A percentile compares a stretch with the other conserved stretches of the same genome.
Conservation (phyloP, 2,329 filamentous ascomycete genomes). For the Colletotrichum melonis region DNA sequence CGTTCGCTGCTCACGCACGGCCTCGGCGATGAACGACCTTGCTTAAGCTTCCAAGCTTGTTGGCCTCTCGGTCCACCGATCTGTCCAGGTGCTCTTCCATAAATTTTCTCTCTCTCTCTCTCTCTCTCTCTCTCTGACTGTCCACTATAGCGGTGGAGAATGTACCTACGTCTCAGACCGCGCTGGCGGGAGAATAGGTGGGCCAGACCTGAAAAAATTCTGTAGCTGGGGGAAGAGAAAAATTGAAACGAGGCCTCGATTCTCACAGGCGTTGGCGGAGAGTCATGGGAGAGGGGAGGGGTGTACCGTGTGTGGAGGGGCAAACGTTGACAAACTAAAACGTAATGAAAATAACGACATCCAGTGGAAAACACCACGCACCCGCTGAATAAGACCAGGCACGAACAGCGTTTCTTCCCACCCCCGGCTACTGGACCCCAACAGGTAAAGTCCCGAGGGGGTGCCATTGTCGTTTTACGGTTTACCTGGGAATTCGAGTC, state of each 20-base stretch:
- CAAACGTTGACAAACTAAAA: constrained; percentile 34
- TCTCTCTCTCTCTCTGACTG: not conserved
- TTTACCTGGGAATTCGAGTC: constrained; percentile 13
- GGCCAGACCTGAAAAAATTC: not conserved
- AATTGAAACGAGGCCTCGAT: not conserved
- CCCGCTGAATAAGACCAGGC: constrained; percentile 11
- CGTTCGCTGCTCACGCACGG: not conserved
- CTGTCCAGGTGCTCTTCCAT: not conserved
- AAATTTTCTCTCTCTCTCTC: not conserved
- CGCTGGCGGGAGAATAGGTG: not conserved
- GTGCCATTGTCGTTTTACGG: constrained; percentile 4
- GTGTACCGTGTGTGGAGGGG: not conserved
- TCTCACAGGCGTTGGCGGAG: not conserved
- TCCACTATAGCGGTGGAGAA: not conserved
- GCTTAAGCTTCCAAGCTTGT: not conserved
- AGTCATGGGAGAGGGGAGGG: not conserved
- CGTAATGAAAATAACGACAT: constrained; percentile 38
- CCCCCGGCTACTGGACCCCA: not conserved
- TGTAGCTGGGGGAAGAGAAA: not conserved
- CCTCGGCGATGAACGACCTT: not conserved
- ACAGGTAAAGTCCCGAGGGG: constrained; percentile 20
- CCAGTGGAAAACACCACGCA: constrained; percentile 32
- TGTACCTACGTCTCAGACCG: not conserved
- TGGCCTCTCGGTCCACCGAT: not conserved
- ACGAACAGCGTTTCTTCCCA: not conserved